Evolutionary conservation across 495 filamentous ascomycete genomes (phyloP), one percentile per base, ranked within the genome.

Genomic region (Neurospora tetrasperma): DNA sequence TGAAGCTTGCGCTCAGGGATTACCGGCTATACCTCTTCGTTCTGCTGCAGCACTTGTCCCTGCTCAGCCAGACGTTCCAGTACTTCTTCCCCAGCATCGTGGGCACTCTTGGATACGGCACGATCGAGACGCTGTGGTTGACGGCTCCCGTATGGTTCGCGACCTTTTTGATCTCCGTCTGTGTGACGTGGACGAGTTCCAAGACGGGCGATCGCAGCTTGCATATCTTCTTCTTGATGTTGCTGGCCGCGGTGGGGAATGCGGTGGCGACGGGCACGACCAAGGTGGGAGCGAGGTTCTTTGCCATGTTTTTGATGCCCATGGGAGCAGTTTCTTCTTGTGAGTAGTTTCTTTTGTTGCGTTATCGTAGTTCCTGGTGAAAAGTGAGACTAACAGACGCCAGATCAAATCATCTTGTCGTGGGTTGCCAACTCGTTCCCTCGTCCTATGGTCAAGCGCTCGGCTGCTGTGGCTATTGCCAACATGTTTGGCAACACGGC

Each of bases 81-180:
- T 83, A 85, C 73, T 85, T 89, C 80, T 88, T 88, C 82, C 87
- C 87, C 1, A 88, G 83, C 31, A 85, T 88, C 68, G 82, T 88
- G 11, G 77, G 83, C 70, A 87, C 84, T 0, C 80, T 89, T 1
- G 87, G 86, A 4, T 88, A 85, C 74, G 82, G 80, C 69, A 79
- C 73, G 35, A 88, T 85, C 42, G 76, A 86, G 14, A 88, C 87
- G 0, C 80, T 89, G 14, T 83, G 85, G 27, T 80, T 88, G 42
- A 88, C 86, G 1, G 85, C 77, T 35, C 88, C 88, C 14, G 86
- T 86, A 11, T 88, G 82, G 78, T 79, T 79, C 16, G 76, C 74
- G 11, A 81, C 80, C 0, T 81, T 83, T 43, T 69, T 82, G 6
- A 74, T 80, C 43, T 82, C 82, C 0, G 76, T 84, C 23, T 71